Conservation (phyloP, 495 filamentous ascomycete species). For the Penicillium pulvis region DNA sequence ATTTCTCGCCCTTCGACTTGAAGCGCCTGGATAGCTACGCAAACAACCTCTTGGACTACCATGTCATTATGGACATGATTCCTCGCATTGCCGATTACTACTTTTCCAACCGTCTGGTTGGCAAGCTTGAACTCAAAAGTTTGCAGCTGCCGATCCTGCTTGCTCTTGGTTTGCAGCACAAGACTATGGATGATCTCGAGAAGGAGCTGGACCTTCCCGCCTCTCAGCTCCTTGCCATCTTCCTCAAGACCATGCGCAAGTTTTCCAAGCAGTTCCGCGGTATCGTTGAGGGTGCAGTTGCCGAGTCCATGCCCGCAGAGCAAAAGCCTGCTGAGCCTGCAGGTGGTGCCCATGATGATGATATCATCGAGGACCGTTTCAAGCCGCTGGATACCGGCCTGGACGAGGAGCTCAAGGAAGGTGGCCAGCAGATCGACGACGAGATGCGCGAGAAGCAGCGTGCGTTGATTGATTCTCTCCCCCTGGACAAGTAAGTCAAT, state of each 20-base stretch:
- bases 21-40: conserved; percentile 94
- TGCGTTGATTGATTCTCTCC: conserved; percentile 84
- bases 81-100: conserved; percentile 78
- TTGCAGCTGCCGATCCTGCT: conserved; percentile 85
- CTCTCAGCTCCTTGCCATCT: conserved; percentile 90
- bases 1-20: conserved; percentile 88
- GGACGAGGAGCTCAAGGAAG: conserved; percentile 85
- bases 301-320: conserved; percentile 64
- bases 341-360: conserved; percentile 64
- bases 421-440: conserved; percentile 70
- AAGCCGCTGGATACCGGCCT: conserved; percentile 69
- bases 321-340: conserved; percentile 52
- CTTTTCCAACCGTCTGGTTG: conserved; percentile 74
- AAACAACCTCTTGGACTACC: conserved; percentile 95
- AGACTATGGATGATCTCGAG: conserved; percentile 78
- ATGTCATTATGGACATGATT: conserved; percentile 93
- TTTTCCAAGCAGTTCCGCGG: conserved; percentile 72
- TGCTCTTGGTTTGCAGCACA: conserved; percentile 85
- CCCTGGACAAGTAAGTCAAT: conserved; percentile 76
- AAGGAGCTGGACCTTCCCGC: conserved; percentile 73
- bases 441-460: conserved; percentile 76
- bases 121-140: conserved; percentile 66
- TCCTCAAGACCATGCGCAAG: conserved; percentile 93
- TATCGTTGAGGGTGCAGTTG: conserved; percentile 74
- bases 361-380: conserved; percentile 58